These are phyloP conservation scores for Euphorbia pulcherrima DNA, from an alignment of 345 rosid species.

Conservation along the genomic window DNA sequence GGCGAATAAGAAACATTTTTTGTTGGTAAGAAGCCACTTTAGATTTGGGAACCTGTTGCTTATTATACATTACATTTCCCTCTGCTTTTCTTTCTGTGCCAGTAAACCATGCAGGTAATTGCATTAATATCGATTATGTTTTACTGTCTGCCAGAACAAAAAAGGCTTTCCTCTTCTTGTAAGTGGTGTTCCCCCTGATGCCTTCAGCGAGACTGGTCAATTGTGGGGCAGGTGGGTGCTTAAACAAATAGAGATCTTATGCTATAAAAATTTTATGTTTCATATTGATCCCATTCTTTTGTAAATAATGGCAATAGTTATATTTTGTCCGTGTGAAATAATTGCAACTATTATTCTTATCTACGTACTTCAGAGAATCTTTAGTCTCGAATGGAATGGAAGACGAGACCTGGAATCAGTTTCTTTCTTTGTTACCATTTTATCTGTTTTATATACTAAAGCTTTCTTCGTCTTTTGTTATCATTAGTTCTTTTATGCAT, in stretches of 20 bases:
- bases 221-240: conserved; percentile 78
- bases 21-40: conserved; percentile 53
- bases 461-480: background rate
- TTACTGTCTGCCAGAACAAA: conserved; percentile 50
- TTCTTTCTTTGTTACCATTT: background rate
- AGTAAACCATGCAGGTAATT: background rate
- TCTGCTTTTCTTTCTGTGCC: background rate
- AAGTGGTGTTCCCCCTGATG: conserved; percentile 95
- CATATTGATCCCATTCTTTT: background rate
- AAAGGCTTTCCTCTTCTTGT: conserved; percentile 76
- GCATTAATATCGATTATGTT: conserved; percentile 11
- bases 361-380: background rate
- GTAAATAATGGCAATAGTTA: background rate
- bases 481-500: background rate
- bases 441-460: background rate
- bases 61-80: background rate
- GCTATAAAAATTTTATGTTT: conserved; percentile 12
- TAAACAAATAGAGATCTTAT: conserved; percentile 1
- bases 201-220: conserved; percentile 95
- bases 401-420: background rate
- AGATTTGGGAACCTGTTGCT: conserved; percentile 7
- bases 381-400: background rate
- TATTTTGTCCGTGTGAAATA: too few species aligned
- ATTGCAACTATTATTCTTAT: too few species aligned
- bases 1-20: conserved; percentile 88